Conservation (phyloP, 768 basidiomycete genomes). For the Phaffia australis region DNA sequence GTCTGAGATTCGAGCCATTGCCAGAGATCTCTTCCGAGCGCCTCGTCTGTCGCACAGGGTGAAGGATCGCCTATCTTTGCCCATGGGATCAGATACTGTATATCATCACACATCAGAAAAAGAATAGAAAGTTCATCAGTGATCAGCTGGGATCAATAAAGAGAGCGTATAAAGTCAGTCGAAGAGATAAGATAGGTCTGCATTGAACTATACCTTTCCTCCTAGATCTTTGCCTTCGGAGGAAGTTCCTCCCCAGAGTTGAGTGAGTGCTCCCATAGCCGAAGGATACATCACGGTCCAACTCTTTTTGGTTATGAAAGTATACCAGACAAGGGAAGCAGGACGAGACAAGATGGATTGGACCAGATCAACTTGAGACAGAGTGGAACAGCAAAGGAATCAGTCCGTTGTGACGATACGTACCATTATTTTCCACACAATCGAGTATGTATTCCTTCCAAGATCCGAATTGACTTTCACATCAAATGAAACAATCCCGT, state of each 20-base stretch:
- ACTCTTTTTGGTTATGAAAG: neutral
- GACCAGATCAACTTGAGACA: neutral
- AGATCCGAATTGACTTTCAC: slow-evolving; percentile 11
- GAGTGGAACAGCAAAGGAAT: neutral
- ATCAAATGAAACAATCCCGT: too few relatives aligned
- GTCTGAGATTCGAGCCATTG: slow-evolving; percentile 11
- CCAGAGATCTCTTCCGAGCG: slow-evolving; percentile 15
- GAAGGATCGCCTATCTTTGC: neutral
- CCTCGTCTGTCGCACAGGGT: slow-evolving; percentile 10
- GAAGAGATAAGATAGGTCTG: neutral
- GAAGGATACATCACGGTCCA: neutral
- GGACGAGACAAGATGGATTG: neutral
- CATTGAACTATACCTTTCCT: slow-evolving; percentile 3
- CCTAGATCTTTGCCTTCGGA: slow-evolving; percentile 17
- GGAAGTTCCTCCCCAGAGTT: slow-evolving; percentile 25
- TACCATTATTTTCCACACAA: neutral
- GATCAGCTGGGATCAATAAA: neutral
- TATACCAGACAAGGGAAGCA: neutral
- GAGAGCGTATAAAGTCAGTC: neutral
- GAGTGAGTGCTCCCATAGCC: slow-evolving; percentile 21
- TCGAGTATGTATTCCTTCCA: too few relatives aligned
- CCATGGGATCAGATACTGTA: slow-evolving; percentile 16
- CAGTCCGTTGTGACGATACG: too few relatives aligned
- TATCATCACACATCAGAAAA: neutral
- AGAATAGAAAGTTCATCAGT: neutral